A percentile compares a stretch with the other conserved stretches of the same genome.
phyloP scores from a whole-genome alignment of 257 asterid genomes.

The Linaria vulgaris region DNA sequence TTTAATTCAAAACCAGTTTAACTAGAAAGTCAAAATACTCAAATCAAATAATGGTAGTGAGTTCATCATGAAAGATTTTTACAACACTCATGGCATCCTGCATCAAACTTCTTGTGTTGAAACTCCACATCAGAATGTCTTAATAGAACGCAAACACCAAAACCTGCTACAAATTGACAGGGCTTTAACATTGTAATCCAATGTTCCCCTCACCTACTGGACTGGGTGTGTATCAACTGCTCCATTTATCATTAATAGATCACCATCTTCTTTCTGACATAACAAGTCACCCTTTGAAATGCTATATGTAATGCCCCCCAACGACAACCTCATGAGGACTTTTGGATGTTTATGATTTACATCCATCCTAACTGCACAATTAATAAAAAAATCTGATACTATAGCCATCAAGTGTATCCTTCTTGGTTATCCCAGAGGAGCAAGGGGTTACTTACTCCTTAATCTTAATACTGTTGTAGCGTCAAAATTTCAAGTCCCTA shows the following conservation, averaged over 20 bases:
- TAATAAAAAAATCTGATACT: neutral
- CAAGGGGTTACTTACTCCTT: too few species aligned
- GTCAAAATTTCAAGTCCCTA: too few species aligned
- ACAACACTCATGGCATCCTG: too few species aligned
- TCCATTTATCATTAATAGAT: too few species aligned
- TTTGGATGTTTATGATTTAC: neutral
- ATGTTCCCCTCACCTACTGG: neutral
- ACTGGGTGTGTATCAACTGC: neutral
- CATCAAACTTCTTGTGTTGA: too few species aligned
- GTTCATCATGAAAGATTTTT: too few species aligned
- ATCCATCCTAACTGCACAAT: neutral
- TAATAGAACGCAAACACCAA: neutral
- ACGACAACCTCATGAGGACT: neutral
- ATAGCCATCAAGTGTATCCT: neutral
- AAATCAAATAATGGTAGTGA: too few species aligned
- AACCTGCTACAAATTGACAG: neutral
- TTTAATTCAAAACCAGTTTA: neutral
- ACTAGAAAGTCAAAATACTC: neutral
- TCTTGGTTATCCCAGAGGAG: too few species aligned
- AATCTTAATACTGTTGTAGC: too few species aligned
- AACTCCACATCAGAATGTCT: neutral
- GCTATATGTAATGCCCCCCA: neutral
- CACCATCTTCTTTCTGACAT: too few species aligned
- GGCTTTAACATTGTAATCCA: neutral
- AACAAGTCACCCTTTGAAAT: too few species aligned